These are phyloP conservation scores for Fusarium mexicanum DNA, from an alignment of 2,329 filamentous ascomycete genomes.

Conservation along the genomic window DNA sequence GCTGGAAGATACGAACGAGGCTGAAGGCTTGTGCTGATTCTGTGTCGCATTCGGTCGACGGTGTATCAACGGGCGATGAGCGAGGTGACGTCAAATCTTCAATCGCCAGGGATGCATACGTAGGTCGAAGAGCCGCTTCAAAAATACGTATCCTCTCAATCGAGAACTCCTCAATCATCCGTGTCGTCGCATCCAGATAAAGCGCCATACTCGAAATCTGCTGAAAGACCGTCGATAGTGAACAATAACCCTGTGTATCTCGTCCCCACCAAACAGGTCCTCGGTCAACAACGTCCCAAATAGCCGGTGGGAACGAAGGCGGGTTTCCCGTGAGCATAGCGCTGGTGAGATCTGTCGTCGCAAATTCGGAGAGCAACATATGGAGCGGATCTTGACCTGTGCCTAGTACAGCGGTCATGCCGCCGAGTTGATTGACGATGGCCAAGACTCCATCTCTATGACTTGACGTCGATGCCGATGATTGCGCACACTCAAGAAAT, in stretches of 20 bases:
- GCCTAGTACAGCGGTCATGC: conserved; percentile 38
- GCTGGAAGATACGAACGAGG: conserved; percentile 53
- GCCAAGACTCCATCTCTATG: conserved; percentile 51
- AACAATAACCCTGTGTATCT: conserved; percentile 48
- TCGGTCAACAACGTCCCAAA: conserved; percentile 53
- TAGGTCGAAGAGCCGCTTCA: conserved; percentile 40
- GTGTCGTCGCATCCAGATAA: conserved; percentile 38
- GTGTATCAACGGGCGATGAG: neutral
- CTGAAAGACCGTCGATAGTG: conserved; percentile 48
- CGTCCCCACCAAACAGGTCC: conserved; percentile 55
- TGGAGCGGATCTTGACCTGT: conserved; percentile 45
- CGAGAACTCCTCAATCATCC: conserved; percentile 38
- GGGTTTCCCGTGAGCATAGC: conserved; percentile 51
- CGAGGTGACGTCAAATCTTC: conserved; percentile 33
- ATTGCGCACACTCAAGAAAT: conserved; percentile 47
- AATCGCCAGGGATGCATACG: conserved; percentile 40
- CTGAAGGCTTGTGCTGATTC: conserved; percentile 48
- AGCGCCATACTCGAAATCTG: conserved; percentile 45
- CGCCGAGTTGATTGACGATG: conserved; percentile 48
- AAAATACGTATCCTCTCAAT: conserved; percentile 44
- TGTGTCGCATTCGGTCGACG: conserved; percentile 29
- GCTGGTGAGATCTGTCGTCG: conserved; percentile 55
- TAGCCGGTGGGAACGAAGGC: conserved; percentile 50
- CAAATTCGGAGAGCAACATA: conserved; percentile 55
- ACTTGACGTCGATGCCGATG: conserved; percentile 47